phyloP scores from a whole-genome alignment of 805 yeast genomes.

The Candida wancherniae region DNA sequence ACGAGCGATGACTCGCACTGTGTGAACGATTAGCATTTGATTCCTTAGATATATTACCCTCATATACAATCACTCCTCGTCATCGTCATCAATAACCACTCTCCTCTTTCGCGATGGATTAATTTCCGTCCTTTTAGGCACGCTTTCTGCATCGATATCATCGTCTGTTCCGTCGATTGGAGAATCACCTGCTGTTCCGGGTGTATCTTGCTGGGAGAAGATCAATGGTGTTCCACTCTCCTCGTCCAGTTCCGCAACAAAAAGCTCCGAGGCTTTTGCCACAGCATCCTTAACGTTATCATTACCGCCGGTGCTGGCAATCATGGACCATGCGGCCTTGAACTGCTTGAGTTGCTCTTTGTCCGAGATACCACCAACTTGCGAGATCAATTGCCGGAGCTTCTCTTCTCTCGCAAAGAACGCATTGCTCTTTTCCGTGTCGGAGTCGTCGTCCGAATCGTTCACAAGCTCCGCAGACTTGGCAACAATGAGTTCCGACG shows the following conservation, averaged over 20 bases:
- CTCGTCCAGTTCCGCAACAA: conserved; percentile 13
- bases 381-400: conserved; percentile 36
- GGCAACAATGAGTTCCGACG: conserved; percentile 3
- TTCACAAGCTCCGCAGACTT: conserved; percentile 50
- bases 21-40: conserved; percentile 17
- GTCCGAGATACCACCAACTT: conserved; percentile 37
- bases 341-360: conserved; percentile 14
- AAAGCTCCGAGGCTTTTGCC: conserved; percentile 12
- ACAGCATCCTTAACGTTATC: conserved; percentile 7
- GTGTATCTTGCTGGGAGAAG: conserved; percentile 1
- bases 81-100: conserved; percentile 23
- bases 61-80: conserved; percentile 13
- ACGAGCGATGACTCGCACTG: conserved; percentile 47
- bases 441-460: conserved; percentile 63
- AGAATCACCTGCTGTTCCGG: background rate
- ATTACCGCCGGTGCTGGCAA: conserved; percentile 4
- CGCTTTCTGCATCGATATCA: conserved; percentile 1
- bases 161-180: background rate
- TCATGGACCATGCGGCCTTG: conserved; percentile 14
- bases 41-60: background rate
- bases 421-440: conserved; percentile 46
- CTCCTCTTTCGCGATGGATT: conserved; percentile 19
- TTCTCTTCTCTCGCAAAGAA: conserved; percentile 56
- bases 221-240: conserved; percentile 2
- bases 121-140: conserved; percentile 6